Conservation (phyloP, 495 filamentous ascomycete species). For the Podospora didyma region DNA sequence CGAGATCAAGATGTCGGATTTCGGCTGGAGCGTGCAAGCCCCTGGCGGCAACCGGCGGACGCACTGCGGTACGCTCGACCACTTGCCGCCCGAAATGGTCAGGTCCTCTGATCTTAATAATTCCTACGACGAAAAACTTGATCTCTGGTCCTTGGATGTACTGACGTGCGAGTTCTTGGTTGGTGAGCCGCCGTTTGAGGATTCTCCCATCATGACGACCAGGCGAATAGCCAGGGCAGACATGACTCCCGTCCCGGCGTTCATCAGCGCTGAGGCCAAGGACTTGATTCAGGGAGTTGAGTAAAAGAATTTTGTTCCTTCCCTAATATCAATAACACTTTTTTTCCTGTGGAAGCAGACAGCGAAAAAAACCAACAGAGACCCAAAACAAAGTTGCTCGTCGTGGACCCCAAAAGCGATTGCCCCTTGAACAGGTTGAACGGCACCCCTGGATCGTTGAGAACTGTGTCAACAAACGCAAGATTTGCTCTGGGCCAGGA, state of each 20-base stretch:
- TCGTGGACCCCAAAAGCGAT: no score
- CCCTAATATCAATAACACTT: no score
- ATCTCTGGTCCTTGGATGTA: conserved; percentile 93
- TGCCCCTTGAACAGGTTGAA: no score
- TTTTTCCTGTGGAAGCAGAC: no score
- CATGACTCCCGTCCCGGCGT: conserved; percentile 87
- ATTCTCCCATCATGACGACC: conserved; percentile 92
- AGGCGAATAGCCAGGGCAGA: conserved; percentile 83
- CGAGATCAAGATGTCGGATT: conserved; percentile 98
- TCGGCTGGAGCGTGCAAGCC: conserved; percentile 97
- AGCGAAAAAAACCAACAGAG: no score
- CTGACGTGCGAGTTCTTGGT: conserved; percentile 95
- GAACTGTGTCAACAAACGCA: no score
- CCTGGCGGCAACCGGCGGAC: conserved; percentile 91
- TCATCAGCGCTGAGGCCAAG: conserved; percentile 84
- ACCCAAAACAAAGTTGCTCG: no score
- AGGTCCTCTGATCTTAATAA: conserved; percentile 73
- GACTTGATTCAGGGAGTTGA: conserved; percentile 85
- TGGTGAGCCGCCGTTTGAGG: conserved; percentile 94
- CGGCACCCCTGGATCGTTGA: no score
- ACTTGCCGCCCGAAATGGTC: conserved; percentile 97
- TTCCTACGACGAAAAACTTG: conserved; percentile 91
- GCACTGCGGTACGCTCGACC: conserved; percentile 96
- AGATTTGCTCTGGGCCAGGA: no score
- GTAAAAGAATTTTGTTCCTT: no score